phyloP scores from a whole-genome alignment of 1,284 basidiomycete genomes.

The Cystobasidiaceae sp. region DNA sequence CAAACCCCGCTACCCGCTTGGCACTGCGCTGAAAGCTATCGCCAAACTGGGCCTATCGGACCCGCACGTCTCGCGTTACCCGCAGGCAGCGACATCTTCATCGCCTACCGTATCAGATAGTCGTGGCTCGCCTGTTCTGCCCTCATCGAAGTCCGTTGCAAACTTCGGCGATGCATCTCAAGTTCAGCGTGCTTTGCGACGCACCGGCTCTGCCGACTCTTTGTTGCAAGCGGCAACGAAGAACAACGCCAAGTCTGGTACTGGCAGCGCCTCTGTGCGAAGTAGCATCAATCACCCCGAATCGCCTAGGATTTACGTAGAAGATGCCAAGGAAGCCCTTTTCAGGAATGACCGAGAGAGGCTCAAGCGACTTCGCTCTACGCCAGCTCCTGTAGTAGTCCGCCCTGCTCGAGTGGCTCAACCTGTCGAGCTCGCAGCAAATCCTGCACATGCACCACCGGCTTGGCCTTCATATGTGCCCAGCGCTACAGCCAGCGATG shows the following conservation, averaged over 20 bases:
- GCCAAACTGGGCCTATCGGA: slow-evolving; percentile 49
- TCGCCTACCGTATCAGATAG: not conserved
- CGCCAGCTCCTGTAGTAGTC: slow-evolving; percentile 23
- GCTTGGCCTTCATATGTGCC: slow-evolving; percentile 10
- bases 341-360: slow-evolving; percentile 16
- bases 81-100: not conserved
- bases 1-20: slow-evolving; percentile 75
- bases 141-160: slow-evolving; percentile 14
- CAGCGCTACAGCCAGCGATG: slow-evolving; percentile 5
- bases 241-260: not conserved
- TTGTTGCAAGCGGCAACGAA: slow-evolving; percentile 7
- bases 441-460: slow-evolving; percentile 10
- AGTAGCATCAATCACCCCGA: not conserved
- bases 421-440: slow-evolving; percentile 12
- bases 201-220: slow-evolving; percentile 11
- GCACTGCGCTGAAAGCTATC: slow-evolving; percentile 70
- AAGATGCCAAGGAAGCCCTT: slow-evolving; percentile 30
- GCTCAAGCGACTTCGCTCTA: slow-evolving; percentile 8
- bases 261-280: not conserved
- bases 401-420: slow-evolving; percentile 4
- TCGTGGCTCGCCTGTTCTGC: not conserved
- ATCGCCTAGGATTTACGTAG: not conserved
- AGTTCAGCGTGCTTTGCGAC: not conserved
- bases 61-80: not conserved
- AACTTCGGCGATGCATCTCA: slow-evolving; percentile 12